A percentile compares a stretch with the other conserved stretches of the same genome.
Evolutionary conservation across 2,329 filamentous ascomycete genomes (phyloP).

Genomic region (Fusarium devonianum): DNA sequence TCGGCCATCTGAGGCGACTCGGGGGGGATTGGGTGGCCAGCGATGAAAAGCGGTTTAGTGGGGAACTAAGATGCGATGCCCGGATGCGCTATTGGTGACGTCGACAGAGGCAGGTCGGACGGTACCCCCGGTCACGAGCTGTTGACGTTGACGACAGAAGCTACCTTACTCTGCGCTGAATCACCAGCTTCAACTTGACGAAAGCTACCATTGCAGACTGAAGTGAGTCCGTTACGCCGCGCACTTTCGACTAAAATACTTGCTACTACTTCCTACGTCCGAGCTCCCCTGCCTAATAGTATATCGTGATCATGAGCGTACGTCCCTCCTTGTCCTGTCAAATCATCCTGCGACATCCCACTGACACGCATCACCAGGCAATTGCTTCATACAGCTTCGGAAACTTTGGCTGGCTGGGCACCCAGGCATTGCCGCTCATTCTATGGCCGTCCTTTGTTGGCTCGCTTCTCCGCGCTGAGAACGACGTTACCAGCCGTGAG

Average conservation of each 20-base stretch:
- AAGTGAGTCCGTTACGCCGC: no score
- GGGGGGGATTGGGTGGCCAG: neutral
- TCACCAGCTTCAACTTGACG: no score
- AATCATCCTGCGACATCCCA: neutral
- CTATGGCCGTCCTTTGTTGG: slow-evolving; percentile 57
- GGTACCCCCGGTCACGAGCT: neutral
- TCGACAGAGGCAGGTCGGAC: neutral
- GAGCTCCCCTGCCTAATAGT: no score
- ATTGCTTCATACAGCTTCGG: slow-evolving; percentile 59
- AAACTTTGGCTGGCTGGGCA: slow-evolving; percentile 59
- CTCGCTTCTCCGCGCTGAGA: slow-evolving; percentile 51
- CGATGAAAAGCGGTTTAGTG: neutral
- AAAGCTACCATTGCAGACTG: no score
- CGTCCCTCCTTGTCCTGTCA: neutral
- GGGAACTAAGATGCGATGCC: no score
- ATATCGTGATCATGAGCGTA: slow-evolving; percentile 34
- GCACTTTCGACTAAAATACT: no score
- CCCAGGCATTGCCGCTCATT: slow-evolving; percentile 57
- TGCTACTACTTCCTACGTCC: no score
- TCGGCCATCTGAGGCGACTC: slow-evolving; percentile 23
- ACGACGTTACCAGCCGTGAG: slow-evolving; percentile 45
- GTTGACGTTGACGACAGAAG: neutral
- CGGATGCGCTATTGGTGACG: slow-evolving; percentile 20
- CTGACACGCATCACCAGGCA: slow-evolving; percentile 46
- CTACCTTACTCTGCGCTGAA: no score